Base-by-base conservation (phyloP, 2,329 filamentous ascomycete species). In the Pleoardoris graminearum region DNA sequence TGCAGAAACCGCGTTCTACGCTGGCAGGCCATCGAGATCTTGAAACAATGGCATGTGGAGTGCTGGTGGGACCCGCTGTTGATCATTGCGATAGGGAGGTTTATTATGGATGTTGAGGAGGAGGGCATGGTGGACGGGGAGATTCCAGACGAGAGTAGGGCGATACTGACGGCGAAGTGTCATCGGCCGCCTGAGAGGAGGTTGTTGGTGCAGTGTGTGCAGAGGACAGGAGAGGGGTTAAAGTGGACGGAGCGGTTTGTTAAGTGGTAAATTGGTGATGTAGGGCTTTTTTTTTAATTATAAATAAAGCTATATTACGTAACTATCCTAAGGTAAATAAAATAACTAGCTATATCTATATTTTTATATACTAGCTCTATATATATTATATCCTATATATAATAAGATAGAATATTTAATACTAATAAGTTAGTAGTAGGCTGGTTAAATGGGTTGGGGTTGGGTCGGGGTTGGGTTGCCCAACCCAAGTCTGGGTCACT, bases 31-130 rank as follows among this genome's bases (percentile, higher is more conserved):
- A 50, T 58, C 14, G 42, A 48, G 19, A 54, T 58, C 11, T 19
- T 58, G 45, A 45, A 55, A 12, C n/a, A 41, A 14, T 58, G 55
- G 55, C 55, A 58, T 19, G 45, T 58, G 10, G 55, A 58, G 16
- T 49, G 55, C 14, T 58, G 55, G 55, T 55, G 55, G 55, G 55
- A 58, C 42, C 55, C 55, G 23, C 41, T 48, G 27, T 29, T 58
- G 10, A 50, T 54, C n/a, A 27, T 53, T 30, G 44, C 51, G 14
- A 44, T 58, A 30, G 39, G 48, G 8, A 41, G 22, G n/a, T 54
- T 50, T n/a, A 43, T 58, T 17, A 55, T 58, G 12, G 46, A 53
- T 16, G 42, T 58, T 12, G 55, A 58, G 22, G 55, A 58, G 23
- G 45, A 42, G 25, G 52, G 48, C 11, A 58, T 54, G 48, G 45